A percentile compares a stretch with the other conserved stretches of the same genome.
phyloP scores from a whole-genome alignment of 176 grass and related monocot species.

The Pharus latifolius region DNA sequence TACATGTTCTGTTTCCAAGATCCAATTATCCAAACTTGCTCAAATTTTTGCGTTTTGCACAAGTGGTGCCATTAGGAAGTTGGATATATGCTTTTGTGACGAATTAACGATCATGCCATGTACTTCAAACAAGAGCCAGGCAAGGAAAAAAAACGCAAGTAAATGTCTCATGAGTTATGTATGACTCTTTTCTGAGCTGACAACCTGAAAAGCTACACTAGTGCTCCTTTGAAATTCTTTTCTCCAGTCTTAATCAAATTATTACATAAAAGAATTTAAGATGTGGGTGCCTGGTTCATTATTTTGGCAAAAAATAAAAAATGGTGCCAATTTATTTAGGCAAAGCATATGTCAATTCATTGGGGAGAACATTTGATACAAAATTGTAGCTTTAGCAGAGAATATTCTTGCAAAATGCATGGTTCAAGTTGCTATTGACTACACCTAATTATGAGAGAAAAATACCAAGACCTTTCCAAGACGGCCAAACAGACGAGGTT shows the following conservation, averaged over 20 bases:
- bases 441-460: neutral
- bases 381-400: neutral
- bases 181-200: too few species aligned
- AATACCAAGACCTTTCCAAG: neutral
- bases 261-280: neutral
- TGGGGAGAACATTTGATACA: neutral
- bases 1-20: too few species aligned
- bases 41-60: too few species aligned
- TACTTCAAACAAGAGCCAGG: too few species aligned
- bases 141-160: too few species aligned
- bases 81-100: too few species aligned
- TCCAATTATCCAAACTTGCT: too few species aligned
- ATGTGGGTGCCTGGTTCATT: constrained; percentile 3
- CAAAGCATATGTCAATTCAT: neutral
- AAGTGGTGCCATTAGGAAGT: too few species aligned
- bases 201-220: neutral
- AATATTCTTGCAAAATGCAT: constrained; percentile 26
- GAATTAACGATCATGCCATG: too few species aligned
- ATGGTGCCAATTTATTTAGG: neutral
- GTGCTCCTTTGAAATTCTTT: neutral
- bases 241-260: neutral
- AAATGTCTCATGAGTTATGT: too few species aligned
- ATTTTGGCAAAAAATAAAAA: neutral
- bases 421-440: neutral
- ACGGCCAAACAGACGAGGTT: neutral